phyloP scores from a whole-genome alignment of 495 filamentous ascomycete species.

The Xylaria cubensis region DNA sequence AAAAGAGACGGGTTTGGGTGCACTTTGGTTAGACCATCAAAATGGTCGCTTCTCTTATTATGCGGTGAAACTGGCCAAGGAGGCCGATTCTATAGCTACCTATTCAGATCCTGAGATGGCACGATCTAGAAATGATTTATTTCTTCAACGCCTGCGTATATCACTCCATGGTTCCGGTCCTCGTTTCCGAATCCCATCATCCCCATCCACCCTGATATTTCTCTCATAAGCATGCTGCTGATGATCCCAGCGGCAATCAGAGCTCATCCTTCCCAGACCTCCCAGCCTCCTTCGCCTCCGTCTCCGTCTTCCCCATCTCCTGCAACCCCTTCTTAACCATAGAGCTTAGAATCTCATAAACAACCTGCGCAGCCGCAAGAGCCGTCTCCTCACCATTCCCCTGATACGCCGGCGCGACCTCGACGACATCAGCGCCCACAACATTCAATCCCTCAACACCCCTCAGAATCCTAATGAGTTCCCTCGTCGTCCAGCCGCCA shows the following conservation, averaged over 20 bases:
- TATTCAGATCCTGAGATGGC: too few species aligned
- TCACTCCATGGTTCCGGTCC: neutral
- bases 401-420: slow-evolving; percentile 87
- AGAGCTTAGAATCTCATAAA: slow-evolving; percentile 81
- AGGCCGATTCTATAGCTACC: too few species aligned
- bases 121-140: neutral
- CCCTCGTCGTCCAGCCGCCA: slow-evolving; percentile 76
- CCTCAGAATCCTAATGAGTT: slow-evolving; percentile 72
- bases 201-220: neutral
- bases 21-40: neutral
- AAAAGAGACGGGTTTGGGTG: neutral
- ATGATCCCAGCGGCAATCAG: slow-evolving; percentile 12
- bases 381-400: slow-evolving; percentile 84
- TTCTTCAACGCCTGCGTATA: neutral
- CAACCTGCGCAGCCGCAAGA: slow-evolving; percentile 80
- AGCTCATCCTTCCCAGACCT: slow-evolving; percentile 43
- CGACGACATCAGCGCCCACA: slow-evolving; percentile 80
- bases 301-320: slow-evolving; percentile 47
- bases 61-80: neutral
- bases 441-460: slow-evolving; percentile 74
- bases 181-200: neutral
- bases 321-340: slow-evolving; percentile 68
- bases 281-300: slow-evolving; percentile 17
- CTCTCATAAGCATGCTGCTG: neutral
- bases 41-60: neutral